Base-by-base conservation (phyloP, 495 filamentous ascomycete species). In the Aspergillus coremiiformis region DNA sequence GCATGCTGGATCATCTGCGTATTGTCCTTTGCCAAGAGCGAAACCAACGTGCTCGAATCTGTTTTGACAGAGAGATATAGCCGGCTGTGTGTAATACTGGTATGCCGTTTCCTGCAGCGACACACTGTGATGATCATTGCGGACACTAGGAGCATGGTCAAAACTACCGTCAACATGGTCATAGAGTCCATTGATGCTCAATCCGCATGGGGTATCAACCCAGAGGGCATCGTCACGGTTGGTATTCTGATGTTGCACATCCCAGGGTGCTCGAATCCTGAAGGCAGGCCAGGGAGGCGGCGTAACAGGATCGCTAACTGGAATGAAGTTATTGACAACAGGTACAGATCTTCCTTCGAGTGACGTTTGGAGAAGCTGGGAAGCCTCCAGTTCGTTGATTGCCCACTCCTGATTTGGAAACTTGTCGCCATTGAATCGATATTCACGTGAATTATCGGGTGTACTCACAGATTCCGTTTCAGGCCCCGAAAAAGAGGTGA, bases 251-350 rank as follows among this genome's bases (percentile, higher is more conserved):
- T 39, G 12, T 14, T 33, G 22, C 10, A 22, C 8, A 21, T 56
- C 44, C 43, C 51, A 48, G 22, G 20, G 6, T 21, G 29, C 4
- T 39, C 51, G 49, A 23, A 39, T 1, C 21, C 32, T 33, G 22
- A 45, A 23, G 14, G 35, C 19, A 12, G 41, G 8, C 58, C 58
- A 61, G 2, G 52, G 24, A 8, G 47, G 42, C 27, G 49, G 12
- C 23, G 51, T 47, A 23, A 22, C 9, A 24, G 41, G 37, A 10
- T 27, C 27, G 15, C 39, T 43, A 21, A 42, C 33, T 20, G 52
- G 17, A 10, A 47, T 37, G 29, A 45, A 49, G 19, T 17, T 21
- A 15, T 47, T 42, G 9, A 49, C 19, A 7, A 49, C 19, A 32
- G 20, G 41, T 6, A 49, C 41, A 29, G 50, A 54, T 22, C 37